Evolutionary conservation across 257 asterid species (phyloP), one percentile per base, ranked within the genome.

Genomic region (Ocimum tenuiflorum): DNA sequence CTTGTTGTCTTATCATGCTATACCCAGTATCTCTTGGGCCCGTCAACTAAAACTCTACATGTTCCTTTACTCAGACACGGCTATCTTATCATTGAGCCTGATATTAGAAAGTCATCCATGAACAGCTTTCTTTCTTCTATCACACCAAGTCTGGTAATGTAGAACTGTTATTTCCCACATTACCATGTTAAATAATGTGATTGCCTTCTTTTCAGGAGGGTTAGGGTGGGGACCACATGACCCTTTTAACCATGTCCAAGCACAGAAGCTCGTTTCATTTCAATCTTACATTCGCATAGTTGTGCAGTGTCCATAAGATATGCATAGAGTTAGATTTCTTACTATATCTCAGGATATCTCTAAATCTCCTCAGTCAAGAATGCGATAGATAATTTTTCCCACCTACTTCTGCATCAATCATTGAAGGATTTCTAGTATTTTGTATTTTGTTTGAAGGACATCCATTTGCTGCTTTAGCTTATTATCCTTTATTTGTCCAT

Each of bases 401-500:
- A 19, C 67, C 68, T 49, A 38, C 43, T 67, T 3, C 14, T 19
- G 17, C 24, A 38, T 49, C 4, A 46, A 45, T 46, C 57, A 56
- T 17, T 47, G 24, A 18, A 47, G 14, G 4, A 43, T 43, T 49
- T 33, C 7, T 61, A 48, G 8, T 12, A 52, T 49, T 43, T 15
- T 43, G 10, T 15, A 5, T 43, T 45, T 47, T 38, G 36, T 29
- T 57, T 60, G 14, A 31, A 65, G 23, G 29, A 15, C 52, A 63
- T 59, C 59, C 27, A 1, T 69, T 36, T 49, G 27, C 69, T 58
- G 54, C 60, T 46, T 31, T 64, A 33, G 35, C 48, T 63, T 64
- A 36, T 20, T 46, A 29, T 36, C 68, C 6, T 53, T 65, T 56
- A 19, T 62, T 51, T 67, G 46, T 41, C 57, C 49, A 41, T 39